phyloP scores from a whole-genome alignment of 1,139 yeast species.

The Nakaseomyces delphensis region DNA sequence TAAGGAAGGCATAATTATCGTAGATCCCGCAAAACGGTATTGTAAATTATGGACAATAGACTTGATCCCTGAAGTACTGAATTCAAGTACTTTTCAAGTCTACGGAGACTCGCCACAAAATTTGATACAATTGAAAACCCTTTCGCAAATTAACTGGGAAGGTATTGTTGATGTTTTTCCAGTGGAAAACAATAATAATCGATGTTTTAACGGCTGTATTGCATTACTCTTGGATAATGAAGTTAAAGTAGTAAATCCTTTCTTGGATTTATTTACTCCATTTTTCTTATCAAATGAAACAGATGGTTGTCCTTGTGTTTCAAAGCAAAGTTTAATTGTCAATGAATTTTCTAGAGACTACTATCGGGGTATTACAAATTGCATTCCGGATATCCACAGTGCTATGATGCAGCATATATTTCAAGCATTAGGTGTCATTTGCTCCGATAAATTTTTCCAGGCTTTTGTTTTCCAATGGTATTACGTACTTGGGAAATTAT shows the following conservation, averaged over 20 bases:
- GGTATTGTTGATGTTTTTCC: background rate
- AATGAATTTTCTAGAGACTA: background rate
- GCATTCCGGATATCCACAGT: background rate
- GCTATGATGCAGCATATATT: background rate
- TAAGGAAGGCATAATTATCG: constrained; percentile 52
- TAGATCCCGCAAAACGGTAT: constrained; percentile 31
- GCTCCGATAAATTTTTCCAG: background rate
- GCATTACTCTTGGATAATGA: background rate
- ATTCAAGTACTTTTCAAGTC: constrained; percentile 22
- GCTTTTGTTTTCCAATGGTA: constrained; percentile 3
- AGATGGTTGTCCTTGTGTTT: background rate
- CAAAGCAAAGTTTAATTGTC: background rate
- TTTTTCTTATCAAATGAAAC: background rate
- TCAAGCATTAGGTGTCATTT: background rate
- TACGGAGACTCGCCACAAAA: constrained; percentile 26
- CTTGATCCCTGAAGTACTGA: constrained; percentile 23
- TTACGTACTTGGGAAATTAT: background rate
- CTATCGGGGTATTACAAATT: background rate
- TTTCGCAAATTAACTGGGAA: constrained; percentile 3
- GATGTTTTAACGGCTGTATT: background rate
- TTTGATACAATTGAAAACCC: constrained; percentile 14
- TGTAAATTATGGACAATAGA: constrained; percentile 47
- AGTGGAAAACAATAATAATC: too few species aligned
- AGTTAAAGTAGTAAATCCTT: background rate
- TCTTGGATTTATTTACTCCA: background rate